phyloP scores from a whole-genome alignment of 768 basidiomycete species.

The Termitomyces sp. region DNA sequence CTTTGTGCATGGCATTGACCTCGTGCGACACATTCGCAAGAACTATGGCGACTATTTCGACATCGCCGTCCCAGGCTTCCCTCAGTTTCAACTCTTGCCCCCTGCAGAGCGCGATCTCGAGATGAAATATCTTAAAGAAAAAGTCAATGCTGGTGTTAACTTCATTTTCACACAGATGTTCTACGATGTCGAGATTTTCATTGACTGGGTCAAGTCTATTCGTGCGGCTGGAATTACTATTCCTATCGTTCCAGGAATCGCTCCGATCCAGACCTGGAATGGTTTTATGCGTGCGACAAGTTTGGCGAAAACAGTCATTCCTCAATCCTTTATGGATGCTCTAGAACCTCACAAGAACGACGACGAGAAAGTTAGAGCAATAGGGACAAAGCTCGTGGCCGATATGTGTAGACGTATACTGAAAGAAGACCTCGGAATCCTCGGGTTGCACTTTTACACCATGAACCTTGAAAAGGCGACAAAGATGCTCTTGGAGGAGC shows the following conservation, averaged over 20 bases:
- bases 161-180: slow-evolving; percentile 99
- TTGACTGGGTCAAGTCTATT: slow-evolving; percentile 82
- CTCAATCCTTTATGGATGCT: slow-evolving; percentile 64
- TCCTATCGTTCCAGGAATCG: slow-evolving; percentile 91
- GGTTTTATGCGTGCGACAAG: slow-evolving; percentile 83
- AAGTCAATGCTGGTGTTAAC: slow-evolving; percentile 82
- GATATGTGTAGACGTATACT: slow-evolving; percentile 91
- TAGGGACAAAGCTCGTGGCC: slow-evolving; percentile 92
- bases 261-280: slow-evolving; percentile 95
- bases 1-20: slow-evolving; percentile 87
- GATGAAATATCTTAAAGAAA: slow-evolving; percentile 83
- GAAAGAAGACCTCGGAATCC: slow-evolving; percentile 71
- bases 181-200: slow-evolving; percentile 89
- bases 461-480: slow-evolving; percentile 97
- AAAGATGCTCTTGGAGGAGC: slow-evolving; percentile 89
- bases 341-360: slow-evolving; percentile 86
- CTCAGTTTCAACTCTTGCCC: slow-evolving; percentile 71
- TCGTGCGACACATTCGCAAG: slow-evolving; percentile 81
- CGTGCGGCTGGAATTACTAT: slow-evolving; percentile 83
- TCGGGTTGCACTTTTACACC: slow-evolving; percentile 93
- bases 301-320: slow-evolving; percentile 75
- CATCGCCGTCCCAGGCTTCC: slow-evolving; percentile 91
- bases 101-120: slow-evolving; percentile 72
- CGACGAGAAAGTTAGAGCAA: slow-evolving; percentile 86
- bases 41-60: slow-evolving; percentile 91